Conservation (phyloP, 1,139 yeast genomes). For the Blastobotrys niveus region DNA sequence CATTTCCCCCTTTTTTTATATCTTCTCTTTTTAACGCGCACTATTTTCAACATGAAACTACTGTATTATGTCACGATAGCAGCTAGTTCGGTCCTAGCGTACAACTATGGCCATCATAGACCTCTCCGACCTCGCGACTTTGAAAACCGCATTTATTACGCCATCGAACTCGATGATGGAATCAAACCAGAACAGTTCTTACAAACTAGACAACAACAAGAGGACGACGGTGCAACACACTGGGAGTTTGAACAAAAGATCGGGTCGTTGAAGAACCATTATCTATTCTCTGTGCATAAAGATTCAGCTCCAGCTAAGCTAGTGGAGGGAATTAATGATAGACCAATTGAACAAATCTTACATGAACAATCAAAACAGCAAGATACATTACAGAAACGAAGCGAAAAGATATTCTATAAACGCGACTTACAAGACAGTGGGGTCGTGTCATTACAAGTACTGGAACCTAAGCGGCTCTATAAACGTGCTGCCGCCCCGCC, state of each 20-base stretch:
- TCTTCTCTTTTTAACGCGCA: no score
- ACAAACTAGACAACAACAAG: constrained; percentile 15
- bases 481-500: constrained; percentile 24
- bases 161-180: constrained; percentile 26
- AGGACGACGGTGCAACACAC: no score
- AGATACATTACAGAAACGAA: constrained; percentile 7
- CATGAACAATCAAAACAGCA: neutral
- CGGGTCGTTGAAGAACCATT: constrained; percentile 31
- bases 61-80: neutral
- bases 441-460: constrained; percentile 22
- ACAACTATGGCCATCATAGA: constrained; percentile 11
- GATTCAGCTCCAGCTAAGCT: constrained; percentile 14
- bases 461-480: constrained; percentile 20
- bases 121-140: constrained; percentile 21
- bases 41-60: no score
- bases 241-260: constrained; percentile 33
- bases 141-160: constrained; percentile 28
- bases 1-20: no score
- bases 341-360: constrained; percentile 13
- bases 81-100: neutral
- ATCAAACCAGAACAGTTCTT: constrained; percentile 18
- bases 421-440: constrained; percentile 18
- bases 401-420: constrained; percentile 13
- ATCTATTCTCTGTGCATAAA: constrained; percentile 31
- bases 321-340: constrained; percentile 19